Evolutionary conservation across 495 filamentous ascomycete genomes (phyloP).

Genomic region (Polyplosphaeria fusca): DNA sequence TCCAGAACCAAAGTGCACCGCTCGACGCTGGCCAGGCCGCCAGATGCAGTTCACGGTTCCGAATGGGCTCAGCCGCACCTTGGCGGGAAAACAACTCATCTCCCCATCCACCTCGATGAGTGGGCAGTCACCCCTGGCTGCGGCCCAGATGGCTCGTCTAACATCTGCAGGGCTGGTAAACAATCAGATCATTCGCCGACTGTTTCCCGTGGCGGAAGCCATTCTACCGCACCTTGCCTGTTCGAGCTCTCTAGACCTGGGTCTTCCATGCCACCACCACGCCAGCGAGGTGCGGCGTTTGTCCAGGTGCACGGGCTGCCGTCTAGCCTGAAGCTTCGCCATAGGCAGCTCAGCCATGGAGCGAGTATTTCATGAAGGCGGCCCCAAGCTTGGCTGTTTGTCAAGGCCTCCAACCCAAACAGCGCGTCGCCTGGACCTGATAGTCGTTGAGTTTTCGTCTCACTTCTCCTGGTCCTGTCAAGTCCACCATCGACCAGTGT

Average conservation of each 20-base stretch:
- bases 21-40: too few relatives aligned
- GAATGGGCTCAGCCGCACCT: slow-evolving; percentile 21
- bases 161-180: slow-evolving; percentile 12
- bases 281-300: neutral
- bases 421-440: neutral
- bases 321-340: slow-evolving; percentile 2
- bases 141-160: slow-evolving; percentile 1
- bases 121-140: neutral
- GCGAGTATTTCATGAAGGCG: neutral
- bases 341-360: slow-evolving; percentile 16
- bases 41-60: slow-evolving; percentile 5
- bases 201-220: slow-evolving; percentile 4
- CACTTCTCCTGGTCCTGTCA: neutral
- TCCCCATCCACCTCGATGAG: neutral
- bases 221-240: neutral
- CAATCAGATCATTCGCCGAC: slow-evolving; percentile 6
- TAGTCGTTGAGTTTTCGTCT: neutral
- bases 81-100: slow-evolving; percentile 1
- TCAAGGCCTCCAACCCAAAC: neutral
- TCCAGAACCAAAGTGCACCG: too few relatives aligned
- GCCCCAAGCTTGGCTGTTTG: neutral
- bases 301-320: neutral
- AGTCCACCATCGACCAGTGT: neutral
- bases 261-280: neutral
- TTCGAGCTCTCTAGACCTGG: neutral